Base-by-base conservation (phyloP, 805 yeast species). In the Yarrowia osloensis region DNA sequence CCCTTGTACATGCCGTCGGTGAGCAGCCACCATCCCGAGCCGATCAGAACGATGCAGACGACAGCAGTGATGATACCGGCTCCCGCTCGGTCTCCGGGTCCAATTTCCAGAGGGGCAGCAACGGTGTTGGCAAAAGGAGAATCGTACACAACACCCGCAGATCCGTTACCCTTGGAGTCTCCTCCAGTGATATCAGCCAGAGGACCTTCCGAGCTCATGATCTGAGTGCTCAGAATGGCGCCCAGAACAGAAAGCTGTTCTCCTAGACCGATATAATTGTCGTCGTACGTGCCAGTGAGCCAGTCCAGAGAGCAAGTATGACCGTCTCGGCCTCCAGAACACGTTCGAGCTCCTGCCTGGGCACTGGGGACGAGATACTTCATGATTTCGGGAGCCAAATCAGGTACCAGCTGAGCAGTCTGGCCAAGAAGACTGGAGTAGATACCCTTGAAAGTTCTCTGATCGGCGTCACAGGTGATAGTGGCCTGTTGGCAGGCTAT, bases 221-320 rank as follows among this genome's bases (percentile, higher is more conserved):
- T 76, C 39, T 82, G 74, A 15, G 80, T 76, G 72, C 80, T 80
- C 65, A 83, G 84, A 42, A 89, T 81, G 1, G 82, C 81, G 70
- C 90, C 96, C 61, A 90, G 77, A 0, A 96, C 95, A 33, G 85
- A 79, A 82, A 89, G 87, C 76, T 91, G 96, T 77, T 91, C 96
- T 61, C 97, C 97, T 40, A 91, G 81, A 0, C 97, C 97, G 13
- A 55, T 55, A 71, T 84, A 90, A 65, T 72, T 74, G 0, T 82
- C 85, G 75, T 91, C 97, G 85, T 88, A 89, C 3, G 82, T 80
- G 33, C 77, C 77, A 17, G 71, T 68, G 13, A 82, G 74, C 97
- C 97, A 91, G 75, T 87, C 80, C 63, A 82, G 75, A 54, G 97
- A 96, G 78, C 97, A 91, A 0, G 97, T 91, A 70, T 87, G 86